Conservation (phyloP, 1,139 yeast species). For the Pichia sp. region DNA sequence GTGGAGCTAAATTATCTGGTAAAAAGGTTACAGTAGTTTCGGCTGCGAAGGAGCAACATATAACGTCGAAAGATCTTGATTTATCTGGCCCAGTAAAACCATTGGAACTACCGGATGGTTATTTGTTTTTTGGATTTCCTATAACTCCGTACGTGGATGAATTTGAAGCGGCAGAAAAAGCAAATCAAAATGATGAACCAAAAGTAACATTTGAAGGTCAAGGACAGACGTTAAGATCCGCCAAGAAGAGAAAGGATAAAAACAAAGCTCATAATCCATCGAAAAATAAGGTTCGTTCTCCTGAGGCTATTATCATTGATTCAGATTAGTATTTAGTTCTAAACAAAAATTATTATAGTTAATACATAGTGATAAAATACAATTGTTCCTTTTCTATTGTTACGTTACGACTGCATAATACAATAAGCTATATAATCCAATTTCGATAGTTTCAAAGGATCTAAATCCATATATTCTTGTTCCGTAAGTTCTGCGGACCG, state of each 20-base stretch:
- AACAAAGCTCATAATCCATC: slow-evolving; percentile 30
- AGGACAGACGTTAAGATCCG: slow-evolving; percentile 67
- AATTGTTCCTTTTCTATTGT: neutral
- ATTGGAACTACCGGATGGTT: slow-evolving; percentile 69
- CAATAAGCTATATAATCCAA: slow-evolving; percentile 8
- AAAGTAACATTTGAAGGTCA: slow-evolving; percentile 41
- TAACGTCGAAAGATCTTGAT: slow-evolving; percentile 28
- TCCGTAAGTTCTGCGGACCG: slow-evolving; percentile 15
- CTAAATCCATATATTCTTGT: neutral
- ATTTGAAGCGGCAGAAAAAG: slow-evolving; percentile 31
- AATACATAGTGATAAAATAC: neutral
- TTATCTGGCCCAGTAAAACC: slow-evolving; percentile 62
- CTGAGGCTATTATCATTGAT: slow-evolving; percentile 77
- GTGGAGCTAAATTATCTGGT: slow-evolving; percentile 71
- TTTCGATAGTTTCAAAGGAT: neutral
- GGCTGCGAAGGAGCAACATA: slow-evolving; percentile 25
- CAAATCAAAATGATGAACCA: slow-evolving; percentile 16
- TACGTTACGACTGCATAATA: neutral
- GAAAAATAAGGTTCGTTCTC: slow-evolving; percentile 47
- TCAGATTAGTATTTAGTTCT: slow-evolving; percentile 22
- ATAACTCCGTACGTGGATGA: slow-evolving; percentile 59
- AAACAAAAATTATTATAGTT: neutral
- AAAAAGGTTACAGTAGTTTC: slow-evolving; percentile 27
- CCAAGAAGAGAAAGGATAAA: slow-evolving; percentile 64
- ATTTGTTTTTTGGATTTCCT: slow-evolving; percentile 90